A percentile compares a stretch with the other conserved stretches of the same genome.
Conservation (phyloP, 441 rosid genomes). For the Populus hybrid region DNA sequence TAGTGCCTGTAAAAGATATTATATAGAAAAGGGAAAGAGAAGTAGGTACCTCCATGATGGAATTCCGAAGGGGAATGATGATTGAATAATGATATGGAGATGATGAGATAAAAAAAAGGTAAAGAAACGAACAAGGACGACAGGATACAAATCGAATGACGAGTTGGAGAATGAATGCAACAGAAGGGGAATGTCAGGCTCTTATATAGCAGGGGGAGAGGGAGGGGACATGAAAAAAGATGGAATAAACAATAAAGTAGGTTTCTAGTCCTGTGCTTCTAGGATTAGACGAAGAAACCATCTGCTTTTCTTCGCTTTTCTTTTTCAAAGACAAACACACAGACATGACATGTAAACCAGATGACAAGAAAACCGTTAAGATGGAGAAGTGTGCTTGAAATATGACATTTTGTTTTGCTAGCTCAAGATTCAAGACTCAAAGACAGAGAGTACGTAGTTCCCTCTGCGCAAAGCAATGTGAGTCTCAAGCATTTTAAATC, state of each 20-base stretch:
- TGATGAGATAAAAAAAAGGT: background rate
- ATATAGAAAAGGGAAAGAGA: background rate
- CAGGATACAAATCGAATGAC: slow-evolving; percentile 10
- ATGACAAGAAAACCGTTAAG: slow-evolving; percentile 30
- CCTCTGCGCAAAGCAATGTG: slow-evolving; percentile 32
- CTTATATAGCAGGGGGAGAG: slow-evolving; percentile 1
- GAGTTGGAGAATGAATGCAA: slow-evolving; percentile 5
- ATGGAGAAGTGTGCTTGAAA: background rate
- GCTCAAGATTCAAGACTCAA: slow-evolving; percentile 2
- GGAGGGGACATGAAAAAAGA: slow-evolving; percentile 7
- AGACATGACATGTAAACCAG: slow-evolving; percentile 12
- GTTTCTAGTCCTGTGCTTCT: slow-evolving; percentile 4
- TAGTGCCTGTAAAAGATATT: background rate
- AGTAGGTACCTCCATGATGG: slow-evolving; percentile 19
- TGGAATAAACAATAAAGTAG: slow-evolving; percentile 18
- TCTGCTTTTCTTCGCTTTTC: background rate
- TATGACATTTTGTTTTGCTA: background rate
- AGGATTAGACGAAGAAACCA: slow-evolving; percentile 3
- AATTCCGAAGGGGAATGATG: background rate
- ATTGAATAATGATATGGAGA: background rate
- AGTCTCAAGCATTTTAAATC: slow-evolving; percentile 29
- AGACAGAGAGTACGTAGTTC: slow-evolving; percentile 12
- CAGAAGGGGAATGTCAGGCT: slow-evolving; percentile 10
- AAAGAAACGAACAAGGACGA: background rate
- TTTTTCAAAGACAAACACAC: slow-evolving; percentile 14